These are phyloP conservation scores for Pluteus cervinus DNA, from an alignment of 768 basidiomycete genomes.

Conservation along the genomic window DNA sequence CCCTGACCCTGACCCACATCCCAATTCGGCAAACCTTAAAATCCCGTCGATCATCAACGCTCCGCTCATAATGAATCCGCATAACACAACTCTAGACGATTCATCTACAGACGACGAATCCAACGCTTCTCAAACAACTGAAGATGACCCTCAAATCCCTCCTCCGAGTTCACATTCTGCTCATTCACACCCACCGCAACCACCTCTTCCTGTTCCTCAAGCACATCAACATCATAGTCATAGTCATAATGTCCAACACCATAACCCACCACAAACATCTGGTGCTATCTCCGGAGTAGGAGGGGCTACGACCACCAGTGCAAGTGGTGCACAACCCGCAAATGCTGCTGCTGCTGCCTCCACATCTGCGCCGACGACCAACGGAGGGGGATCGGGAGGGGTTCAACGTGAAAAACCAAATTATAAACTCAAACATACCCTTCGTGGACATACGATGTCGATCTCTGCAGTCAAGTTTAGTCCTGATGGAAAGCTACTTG, in stretches of 20 bases:
- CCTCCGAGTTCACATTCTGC: conserved; percentile 49
- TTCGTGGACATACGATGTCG: conserved; percentile 74
- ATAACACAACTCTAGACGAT: too few species aligned
- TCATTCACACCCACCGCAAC: conserved; percentile 24
- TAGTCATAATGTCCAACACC: too few species aligned
- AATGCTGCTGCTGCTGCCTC: too few species aligned
- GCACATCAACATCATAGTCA: conserved; percentile 6
- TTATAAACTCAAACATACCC: conserved; percentile 60
- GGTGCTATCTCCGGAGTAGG: too few species aligned
- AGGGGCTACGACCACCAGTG: too few species aligned
- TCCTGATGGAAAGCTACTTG: conserved; percentile 77
- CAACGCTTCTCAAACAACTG: conserved; percentile 78
- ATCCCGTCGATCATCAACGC: too few species aligned
- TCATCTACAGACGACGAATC: conserved; percentile 53
- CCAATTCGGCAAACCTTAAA: too few species aligned
- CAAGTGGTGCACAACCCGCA: too few species aligned
- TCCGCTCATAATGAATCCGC: too few species aligned
- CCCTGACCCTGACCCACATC: too few species aligned
- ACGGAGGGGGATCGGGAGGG: conserved; percentile 17
- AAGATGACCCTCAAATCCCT: conserved; percentile 77
- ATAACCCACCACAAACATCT: too few species aligned
- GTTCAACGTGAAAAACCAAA: conserved; percentile 49
- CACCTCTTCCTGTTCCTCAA: conserved; percentile 22
- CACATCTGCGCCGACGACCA: too few species aligned
- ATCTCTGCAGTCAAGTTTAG: conserved; percentile 92